These are phyloP conservation scores for Tricholoma hemisulphureum DNA, from an alignment of 768 basidiomycete genomes.

Conservation along the genomic window DNA sequence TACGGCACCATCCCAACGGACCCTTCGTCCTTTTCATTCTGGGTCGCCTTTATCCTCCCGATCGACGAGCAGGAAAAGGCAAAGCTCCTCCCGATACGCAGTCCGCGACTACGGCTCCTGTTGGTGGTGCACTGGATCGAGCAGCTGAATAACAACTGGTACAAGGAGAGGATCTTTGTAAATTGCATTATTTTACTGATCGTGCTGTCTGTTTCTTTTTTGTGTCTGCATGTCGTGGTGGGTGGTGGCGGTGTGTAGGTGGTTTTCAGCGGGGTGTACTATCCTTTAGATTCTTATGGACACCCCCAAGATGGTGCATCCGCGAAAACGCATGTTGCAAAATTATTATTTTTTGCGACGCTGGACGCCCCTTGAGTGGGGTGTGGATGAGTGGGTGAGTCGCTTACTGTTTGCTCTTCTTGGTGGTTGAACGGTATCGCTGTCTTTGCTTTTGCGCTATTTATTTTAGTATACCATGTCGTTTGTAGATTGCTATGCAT, in stretches of 20 bases:
- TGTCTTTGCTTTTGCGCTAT: no score
- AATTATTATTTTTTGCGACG: no score
- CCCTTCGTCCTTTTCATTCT: conserved; percentile 75
- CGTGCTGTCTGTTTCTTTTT: conserved; percentile 28
- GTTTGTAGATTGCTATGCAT: neutral
- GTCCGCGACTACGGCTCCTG: conserved; percentile 71
- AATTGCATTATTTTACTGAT: conserved; percentile 27
- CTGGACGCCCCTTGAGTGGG: no score
- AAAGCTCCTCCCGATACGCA: conserved; percentile 80
- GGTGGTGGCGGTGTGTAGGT: conserved; percentile 44
- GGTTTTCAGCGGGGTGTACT: conserved; percentile 72
- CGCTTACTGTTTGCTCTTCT: no score
- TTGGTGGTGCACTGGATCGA: conserved; percentile 96
- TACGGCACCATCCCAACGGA: conserved; percentile 78
- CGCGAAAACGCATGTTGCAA: no score
- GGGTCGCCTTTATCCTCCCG: conserved; percentile 87
- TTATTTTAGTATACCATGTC: neutral
- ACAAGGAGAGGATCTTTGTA: conserved; percentile 27
- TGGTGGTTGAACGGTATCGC: no score
- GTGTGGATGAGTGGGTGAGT: no score
- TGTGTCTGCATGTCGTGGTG: conserved; percentile 7
- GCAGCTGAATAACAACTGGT: conserved; percentile 53
- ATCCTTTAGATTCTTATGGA: conserved; percentile 41
- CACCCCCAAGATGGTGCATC: no score
- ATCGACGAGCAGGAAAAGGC: conserved; percentile 90